Conservation (phyloP, 768 basidiomycete genomes). For the Termitomyces sp. region DNA sequence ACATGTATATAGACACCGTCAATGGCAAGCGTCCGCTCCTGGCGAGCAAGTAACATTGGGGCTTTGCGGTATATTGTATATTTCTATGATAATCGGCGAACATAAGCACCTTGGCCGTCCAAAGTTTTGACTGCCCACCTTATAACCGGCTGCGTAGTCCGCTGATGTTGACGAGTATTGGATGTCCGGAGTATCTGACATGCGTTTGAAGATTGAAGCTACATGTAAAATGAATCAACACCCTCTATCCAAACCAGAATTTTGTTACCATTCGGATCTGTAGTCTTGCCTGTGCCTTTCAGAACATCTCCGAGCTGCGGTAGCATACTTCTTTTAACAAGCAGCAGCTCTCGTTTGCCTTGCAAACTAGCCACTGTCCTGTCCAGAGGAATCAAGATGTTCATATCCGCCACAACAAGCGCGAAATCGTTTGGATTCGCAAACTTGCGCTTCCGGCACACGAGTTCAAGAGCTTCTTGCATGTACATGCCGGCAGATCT, state of each 20-base stretch:
- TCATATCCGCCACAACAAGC: conserved; percentile 64
- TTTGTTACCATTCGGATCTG: conserved; percentile 84
- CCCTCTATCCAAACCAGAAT: conserved; percentile 7
- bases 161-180: conserved; percentile 50
- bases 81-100: conserved; percentile 48
- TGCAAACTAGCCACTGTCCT: conserved; percentile 94
- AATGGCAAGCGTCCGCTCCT: conserved; percentile 88
- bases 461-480: conserved; percentile 89
- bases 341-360: conserved; percentile 77
- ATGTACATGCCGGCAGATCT: conserved; percentile 94
- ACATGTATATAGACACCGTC: conserved; percentile 95
- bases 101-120: neutral
- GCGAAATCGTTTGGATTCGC: conserved; percentile 78
- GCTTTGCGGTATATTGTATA: conserved; percentile 92
- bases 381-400: conserved; percentile 85
- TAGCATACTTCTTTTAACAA: conserved; percentile 78
- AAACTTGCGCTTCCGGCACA: conserved; percentile 69
- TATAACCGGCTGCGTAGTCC: conserved; percentile 85
- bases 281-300: conserved; percentile 65
- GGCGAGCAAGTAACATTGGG: conserved; percentile 88
- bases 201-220: conserved; percentile 94
- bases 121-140: conserved; percentile 40
- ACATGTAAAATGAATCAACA: neutral
- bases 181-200: conserved; percentile 69
- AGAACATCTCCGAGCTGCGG: conserved; percentile 67